Percentiles rank a stretch among this genome's conserved stretches.
Conservation (phyloP, 768 basidiomycete species). For the Stropharia rugosoannulata region DNA sequence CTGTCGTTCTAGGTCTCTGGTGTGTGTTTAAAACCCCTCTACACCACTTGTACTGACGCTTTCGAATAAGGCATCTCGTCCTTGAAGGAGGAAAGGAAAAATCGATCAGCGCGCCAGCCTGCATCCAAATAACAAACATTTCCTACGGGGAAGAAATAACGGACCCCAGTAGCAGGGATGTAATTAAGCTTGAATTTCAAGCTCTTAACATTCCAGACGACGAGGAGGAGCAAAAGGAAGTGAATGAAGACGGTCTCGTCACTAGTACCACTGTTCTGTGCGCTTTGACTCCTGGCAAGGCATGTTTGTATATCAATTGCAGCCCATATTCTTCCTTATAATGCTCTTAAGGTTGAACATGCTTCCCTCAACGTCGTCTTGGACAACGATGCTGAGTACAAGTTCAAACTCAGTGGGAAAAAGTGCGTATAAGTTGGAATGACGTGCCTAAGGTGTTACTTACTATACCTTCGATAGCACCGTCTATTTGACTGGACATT, state of each 20-base stretch:
- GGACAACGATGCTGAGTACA: conserved; percentile 60
- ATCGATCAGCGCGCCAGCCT: conserved; percentile 57
- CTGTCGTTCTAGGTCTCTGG: conserved; percentile 68
- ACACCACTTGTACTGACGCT: conserved; percentile 3
- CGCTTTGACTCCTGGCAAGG: conserved; percentile 82
- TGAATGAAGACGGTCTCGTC: conserved; percentile 20
- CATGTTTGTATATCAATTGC: conserved; percentile 26
- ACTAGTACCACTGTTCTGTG: conserved; percentile 61
- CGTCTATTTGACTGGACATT: conserved; percentile 82
- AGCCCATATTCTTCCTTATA: background rate
- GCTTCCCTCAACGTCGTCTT: conserved; percentile 68
- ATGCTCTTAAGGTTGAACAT: conserved; percentile 67
- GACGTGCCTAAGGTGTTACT: conserved; percentile 1
- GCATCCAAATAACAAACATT: conserved; percentile 80
- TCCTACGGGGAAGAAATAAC: conserved; percentile 73
- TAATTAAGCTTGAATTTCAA: conserved; percentile 65
- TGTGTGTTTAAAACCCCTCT: conserved; percentile 32
- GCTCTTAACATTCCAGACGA: conserved; percentile 33
- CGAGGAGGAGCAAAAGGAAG: conserved; percentile 42
- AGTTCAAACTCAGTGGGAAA: conserved; percentile 74
- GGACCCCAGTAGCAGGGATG: conserved; percentile 58
- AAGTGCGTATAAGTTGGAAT: conserved; percentile 50
- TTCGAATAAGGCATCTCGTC: conserved; percentile 52
- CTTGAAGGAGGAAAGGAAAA: conserved; percentile 58
- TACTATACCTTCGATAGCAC: conserved; percentile 38